These are phyloP conservation scores for Lathyrus tuberosus DNA, from an alignment of 306 rosid species.

Conservation along the genomic window DNA sequence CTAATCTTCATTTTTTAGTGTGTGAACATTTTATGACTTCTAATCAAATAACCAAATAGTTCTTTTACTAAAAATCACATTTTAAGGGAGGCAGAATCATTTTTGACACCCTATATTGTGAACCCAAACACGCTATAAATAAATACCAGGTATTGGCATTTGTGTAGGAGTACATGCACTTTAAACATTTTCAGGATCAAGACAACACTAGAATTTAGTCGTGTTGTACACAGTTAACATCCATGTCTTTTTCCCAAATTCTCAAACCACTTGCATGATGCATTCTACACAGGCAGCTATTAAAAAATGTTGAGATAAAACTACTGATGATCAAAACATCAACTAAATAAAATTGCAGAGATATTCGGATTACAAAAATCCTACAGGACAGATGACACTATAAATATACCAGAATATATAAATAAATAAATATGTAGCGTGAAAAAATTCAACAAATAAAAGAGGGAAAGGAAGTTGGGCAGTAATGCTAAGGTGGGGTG, in stretches of 20 bases:
- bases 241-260: conserved; percentile 1
- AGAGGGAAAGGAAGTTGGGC: conserved; percentile 8
- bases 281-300: conserved; percentile 20
- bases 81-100: not conserved
- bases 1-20: not conserved
- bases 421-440: not conserved
- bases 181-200: not conserved
- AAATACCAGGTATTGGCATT: too few species aligned
- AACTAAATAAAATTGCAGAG: conserved; percentile 21
- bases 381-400: not conserved
- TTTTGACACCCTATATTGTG: not conserved
- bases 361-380: conserved; percentile 25
- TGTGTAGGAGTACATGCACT: not conserved
- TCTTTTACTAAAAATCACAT: not conserved
- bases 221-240: not conserved
- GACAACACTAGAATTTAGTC: not conserved
- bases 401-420: not conserved
- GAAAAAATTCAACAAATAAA: not conserved
- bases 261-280: conserved; percentile 9
- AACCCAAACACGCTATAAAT: too few species aligned
- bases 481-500: not conserved
- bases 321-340: conserved; percentile 13
- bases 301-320: conserved; percentile 9
- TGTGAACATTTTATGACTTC: not conserved
- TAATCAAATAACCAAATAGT: not conserved